Evolutionary conservation across 257 asterid genomes (phyloP).

Genomic region (Coffea eugenioides): DNA sequence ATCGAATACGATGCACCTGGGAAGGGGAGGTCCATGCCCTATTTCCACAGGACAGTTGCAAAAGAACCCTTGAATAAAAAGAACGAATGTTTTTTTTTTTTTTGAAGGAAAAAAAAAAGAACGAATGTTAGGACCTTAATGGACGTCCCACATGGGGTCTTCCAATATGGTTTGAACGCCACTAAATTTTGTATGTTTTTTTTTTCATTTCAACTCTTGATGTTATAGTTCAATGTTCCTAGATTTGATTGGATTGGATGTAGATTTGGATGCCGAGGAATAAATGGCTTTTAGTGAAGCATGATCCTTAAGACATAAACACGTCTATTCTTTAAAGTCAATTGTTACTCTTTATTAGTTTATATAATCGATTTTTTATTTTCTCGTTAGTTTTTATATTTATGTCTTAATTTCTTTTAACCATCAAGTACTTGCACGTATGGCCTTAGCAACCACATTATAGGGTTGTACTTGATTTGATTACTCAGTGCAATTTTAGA

Average conservation of each 20-base stretch:
- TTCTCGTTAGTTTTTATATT: too few species aligned
- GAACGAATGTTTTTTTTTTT: too few species aligned
- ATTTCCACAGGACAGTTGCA: conserved; percentile 23
- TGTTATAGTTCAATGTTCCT: conserved; percentile 30
- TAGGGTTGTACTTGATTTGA: too few species aligned
- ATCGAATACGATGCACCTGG: conserved; percentile 47
- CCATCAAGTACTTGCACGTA: too few species aligned
- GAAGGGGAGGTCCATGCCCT: conserved; percentile 35
- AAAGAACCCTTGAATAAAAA: not conserved
- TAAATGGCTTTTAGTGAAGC: conserved; percentile 58
- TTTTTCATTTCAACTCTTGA: conserved; percentile 8
- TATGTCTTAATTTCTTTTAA: not conserved
- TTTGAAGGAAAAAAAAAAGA: not conserved
- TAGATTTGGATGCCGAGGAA: conserved; percentile 46
- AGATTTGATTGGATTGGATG: conserved; percentile 32
- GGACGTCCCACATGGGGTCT: conserved; percentile 53
- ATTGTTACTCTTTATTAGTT: not conserved
- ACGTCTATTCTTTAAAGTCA: conserved; percentile 25
- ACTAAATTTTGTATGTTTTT: conserved; percentile 11
- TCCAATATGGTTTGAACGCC: conserved; percentile 40
- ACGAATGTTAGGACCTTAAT: conserved; percentile 36
- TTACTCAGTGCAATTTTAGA: too few species aligned
- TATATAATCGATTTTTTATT: too few species aligned
- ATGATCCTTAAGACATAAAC: conserved; percentile 62
- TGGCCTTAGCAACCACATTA: too few species aligned